A percentile compares a stretch with the other conserved stretches of the same genome.
These are phyloP conservation scores for Macroventuria anomochaeta DNA, from an alignment of 2,329 filamentous ascomycete species.

Conservation along the genomic window DNA sequence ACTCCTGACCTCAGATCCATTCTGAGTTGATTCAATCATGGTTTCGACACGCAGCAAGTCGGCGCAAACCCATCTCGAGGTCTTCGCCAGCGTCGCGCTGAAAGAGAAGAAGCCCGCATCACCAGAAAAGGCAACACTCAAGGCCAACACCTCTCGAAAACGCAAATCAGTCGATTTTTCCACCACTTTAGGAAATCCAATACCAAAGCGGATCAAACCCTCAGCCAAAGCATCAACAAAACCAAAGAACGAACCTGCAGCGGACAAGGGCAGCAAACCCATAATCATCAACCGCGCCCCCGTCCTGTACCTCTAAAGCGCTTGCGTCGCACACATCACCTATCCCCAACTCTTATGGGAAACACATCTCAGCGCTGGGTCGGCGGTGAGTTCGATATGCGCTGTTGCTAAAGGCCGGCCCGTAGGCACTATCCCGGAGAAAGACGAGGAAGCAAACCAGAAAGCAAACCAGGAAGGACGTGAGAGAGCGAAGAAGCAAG, in stretches of 20 bases:
- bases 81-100: neutral
- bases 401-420: neutral
- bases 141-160: neutral
- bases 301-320: neutral
- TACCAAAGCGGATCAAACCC: neutral
- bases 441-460: neutral
- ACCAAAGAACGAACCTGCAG: neutral
- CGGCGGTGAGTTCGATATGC: neutral
- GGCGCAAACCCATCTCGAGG: conserved; percentile 14
- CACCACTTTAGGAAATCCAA: neutral
- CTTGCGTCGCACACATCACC: neutral
- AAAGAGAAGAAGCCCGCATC: neutral
- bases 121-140: neutral
- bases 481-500: neutral
- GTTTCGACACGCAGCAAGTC: conserved; percentile 20
- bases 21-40: neutral
- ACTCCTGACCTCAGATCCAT: neutral
- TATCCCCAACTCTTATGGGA: neutral
- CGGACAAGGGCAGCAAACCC: neutral
- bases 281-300: neutral
- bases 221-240: neutral
- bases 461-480: neutral
- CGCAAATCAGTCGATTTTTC: neutral
- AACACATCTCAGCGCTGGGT: neutral
- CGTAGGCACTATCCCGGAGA: neutral